These are phyloP conservation scores for Steccherinum ochraceum DNA, from an alignment of 768 basidiomycete species.

Conservation along the genomic window DNA sequence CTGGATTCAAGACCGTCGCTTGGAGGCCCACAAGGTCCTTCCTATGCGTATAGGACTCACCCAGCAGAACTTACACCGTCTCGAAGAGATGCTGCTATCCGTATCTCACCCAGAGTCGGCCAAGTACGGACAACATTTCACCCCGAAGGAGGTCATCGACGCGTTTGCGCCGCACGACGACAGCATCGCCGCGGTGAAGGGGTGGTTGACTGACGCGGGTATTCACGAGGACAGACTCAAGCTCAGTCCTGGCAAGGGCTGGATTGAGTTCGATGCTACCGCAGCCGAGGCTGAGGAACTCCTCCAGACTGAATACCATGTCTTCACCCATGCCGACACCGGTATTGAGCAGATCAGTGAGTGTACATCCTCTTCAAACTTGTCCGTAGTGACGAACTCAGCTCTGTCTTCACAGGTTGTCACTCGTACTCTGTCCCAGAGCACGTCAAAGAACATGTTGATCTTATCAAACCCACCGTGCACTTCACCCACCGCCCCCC, in stretches of 20 bases:
- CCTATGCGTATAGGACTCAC: slow-evolving; percentile 44
- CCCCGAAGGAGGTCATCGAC: slow-evolving; percentile 34
- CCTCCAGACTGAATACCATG: slow-evolving; percentile 43
- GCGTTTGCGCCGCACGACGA: slow-evolving; percentile 40
- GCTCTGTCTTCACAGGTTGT: background rate
- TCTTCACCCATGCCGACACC: slow-evolving; percentile 47
- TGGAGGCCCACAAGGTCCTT: slow-evolving; percentile 29
- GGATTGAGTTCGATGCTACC: slow-evolving; percentile 33
- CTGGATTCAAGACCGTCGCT: slow-evolving; percentile 34
- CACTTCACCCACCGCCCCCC: slow-evolving; percentile 34
- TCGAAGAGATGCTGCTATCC: slow-evolving; percentile 40
- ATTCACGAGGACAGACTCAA: slow-evolving; percentile 31
- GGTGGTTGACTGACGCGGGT: slow-evolving; percentile 39
- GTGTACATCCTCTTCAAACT: slow-evolving; percentile 14
- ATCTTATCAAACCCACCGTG: slow-evolving; percentile 66
- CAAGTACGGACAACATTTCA: slow-evolving; percentile 46
- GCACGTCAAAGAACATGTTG: slow-evolving; percentile 50
- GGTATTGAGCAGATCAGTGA: slow-evolving; percentile 50
- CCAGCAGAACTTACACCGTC: slow-evolving; percentile 38
- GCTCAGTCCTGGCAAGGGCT: slow-evolving; percentile 34
- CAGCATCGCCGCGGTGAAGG: slow-evolving; percentile 33
- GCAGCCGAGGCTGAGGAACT: slow-evolving; percentile 38
- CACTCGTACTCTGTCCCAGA: slow-evolving; percentile 55
- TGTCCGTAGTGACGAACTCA: background rate
- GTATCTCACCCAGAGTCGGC: slow-evolving; percentile 47